phyloP scores from a whole-genome alignment of 1,284 basidiomycete genomes.

The Melampsora larici-populina region DNA sequence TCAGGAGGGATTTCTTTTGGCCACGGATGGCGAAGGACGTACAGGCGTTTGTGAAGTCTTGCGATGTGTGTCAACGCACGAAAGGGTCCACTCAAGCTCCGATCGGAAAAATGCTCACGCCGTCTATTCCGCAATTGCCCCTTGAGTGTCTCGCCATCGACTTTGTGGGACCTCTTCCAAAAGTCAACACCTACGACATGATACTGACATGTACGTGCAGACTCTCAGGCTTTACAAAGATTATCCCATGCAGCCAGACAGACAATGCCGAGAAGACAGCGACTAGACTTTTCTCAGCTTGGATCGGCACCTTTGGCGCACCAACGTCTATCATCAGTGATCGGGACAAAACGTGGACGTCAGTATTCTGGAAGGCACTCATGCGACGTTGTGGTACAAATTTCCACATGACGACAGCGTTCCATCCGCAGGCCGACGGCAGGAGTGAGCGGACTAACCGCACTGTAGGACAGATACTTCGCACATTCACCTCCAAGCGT shows the following conservation, averaged over 20 bases:
- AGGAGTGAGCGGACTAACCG: background rate
- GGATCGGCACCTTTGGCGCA: background rate
- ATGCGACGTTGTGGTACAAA: background rate
- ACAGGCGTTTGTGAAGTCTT: too few species aligned
- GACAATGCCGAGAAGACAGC: background rate
- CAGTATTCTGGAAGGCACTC: background rate
- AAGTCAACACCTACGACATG: background rate
- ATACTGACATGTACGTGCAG: background rate
- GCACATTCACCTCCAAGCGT: background rate
- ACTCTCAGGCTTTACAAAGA: background rate
- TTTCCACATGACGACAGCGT: background rate
- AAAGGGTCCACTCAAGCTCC: too few species aligned
- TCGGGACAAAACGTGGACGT: background rate
- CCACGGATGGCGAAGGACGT: too few species aligned
- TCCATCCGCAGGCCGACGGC: constrained; percentile 1
- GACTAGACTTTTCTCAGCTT: background rate
- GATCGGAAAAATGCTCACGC: too few species aligned
- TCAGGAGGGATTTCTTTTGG: too few species aligned
- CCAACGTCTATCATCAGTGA: background rate
- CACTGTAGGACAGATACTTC: constrained; percentile 1
- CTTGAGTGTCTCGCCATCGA: too few species aligned
- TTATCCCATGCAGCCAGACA: background rate
- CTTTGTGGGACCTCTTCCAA: background rate
- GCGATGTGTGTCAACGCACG: too few species aligned
- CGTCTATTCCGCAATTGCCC: too few species aligned